Conservation (phyloP, 345 rosid genomes). For the Aurinia saxatilis region DNA sequence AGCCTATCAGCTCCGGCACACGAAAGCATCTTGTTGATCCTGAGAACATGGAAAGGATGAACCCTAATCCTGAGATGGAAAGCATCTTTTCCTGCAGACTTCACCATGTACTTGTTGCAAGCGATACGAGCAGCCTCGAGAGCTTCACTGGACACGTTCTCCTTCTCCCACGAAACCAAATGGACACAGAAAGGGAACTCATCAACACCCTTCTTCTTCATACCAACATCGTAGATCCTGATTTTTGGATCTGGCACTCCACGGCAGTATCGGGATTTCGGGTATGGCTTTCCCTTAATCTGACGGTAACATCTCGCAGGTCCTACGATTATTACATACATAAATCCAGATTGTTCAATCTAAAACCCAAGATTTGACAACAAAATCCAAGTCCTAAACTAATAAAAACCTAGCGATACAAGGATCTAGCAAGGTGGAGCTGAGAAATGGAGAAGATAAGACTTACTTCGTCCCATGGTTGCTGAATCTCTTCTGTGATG, state of each 20-base stretch:
- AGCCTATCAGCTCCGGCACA: slow-evolving; percentile 70
- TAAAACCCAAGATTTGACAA: too few relatives aligned
- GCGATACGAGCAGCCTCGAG: slow-evolving; percentile 63
- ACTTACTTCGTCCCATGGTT: slow-evolving; percentile 24
- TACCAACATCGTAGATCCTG: slow-evolving; percentile 58
- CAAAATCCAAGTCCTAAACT: background rate
- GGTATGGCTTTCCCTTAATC: slow-evolving; percentile 60
- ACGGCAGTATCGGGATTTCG: slow-evolving; percentile 49
- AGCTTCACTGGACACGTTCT: slow-evolving; percentile 60
- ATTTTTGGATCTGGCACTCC: slow-evolving; percentile 61
- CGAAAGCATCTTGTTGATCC: slow-evolving; percentile 68
- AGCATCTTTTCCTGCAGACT: slow-evolving; percentile 56
- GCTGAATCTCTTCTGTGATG: background rate
- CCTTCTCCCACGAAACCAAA: slow-evolving; percentile 63
- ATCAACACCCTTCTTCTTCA: slow-evolving; percentile 60
- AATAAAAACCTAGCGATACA: background rate
- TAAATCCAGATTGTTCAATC: background rate
- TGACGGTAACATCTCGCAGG: slow-evolving; percentile 44
- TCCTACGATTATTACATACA: background rate
- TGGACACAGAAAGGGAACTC: slow-evolving; percentile 63
- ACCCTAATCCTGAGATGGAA: slow-evolving; percentile 55
- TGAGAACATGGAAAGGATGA: slow-evolving; percentile 50
- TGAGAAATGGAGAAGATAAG: background rate
- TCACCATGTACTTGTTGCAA: slow-evolving; percentile 60
- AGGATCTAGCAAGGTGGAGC: too few relatives aligned